phyloP scores from a whole-genome alignment of 371 early-diverging fungal species.

The Zychaea mexicana region DNA sequence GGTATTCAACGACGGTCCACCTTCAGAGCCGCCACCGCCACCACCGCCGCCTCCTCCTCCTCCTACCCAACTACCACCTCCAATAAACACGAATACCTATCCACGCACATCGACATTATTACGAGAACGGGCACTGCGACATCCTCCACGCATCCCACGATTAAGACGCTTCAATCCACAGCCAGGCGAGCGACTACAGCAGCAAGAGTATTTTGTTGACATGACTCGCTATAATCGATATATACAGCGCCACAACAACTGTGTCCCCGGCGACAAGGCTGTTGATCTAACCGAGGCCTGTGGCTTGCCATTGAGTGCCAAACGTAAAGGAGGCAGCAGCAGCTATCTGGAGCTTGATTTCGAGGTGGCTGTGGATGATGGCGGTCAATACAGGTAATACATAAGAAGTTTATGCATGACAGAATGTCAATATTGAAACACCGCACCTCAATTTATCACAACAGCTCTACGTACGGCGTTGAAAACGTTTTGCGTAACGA shows the following conservation, averaged over 20 bases:
- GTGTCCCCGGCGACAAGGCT: slow-evolving; percentile 8
- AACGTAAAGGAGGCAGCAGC: not conserved
- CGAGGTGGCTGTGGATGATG: slow-evolving; percentile 11
- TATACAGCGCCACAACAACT: not conserved
- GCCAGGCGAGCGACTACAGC: not conserved
- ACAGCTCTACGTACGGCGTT: slow-evolving; percentile 16
- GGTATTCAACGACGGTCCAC: not conserved
- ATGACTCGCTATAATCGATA: slow-evolving; percentile 3
- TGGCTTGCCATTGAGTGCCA: not conserved
- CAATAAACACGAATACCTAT: not conserved
- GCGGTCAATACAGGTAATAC: slow-evolving; percentile 19
- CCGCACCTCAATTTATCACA: not conserved
- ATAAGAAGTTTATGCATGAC: not conserved
- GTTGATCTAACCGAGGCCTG: slow-evolving; percentile 7
- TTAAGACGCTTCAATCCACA: slow-evolving; percentile 8
- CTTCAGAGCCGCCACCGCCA: not conserved
- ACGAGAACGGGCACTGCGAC: slow-evolving; percentile 13
- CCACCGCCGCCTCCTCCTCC: slow-evolving; percentile 8
- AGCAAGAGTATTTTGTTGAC: slow-evolving; percentile 4
- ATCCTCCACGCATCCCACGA: slow-evolving; percentile 18
- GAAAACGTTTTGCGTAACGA: slow-evolving; percentile 30
- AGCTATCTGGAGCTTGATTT: slow-evolving; percentile 4
- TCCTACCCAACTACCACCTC: slow-evolving; percentile 4
- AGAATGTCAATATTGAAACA: not conserved
- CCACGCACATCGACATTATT: not conserved